Base-by-base conservation (phyloP, 306 rosid genomes). In the Cucumis melo region DNA sequence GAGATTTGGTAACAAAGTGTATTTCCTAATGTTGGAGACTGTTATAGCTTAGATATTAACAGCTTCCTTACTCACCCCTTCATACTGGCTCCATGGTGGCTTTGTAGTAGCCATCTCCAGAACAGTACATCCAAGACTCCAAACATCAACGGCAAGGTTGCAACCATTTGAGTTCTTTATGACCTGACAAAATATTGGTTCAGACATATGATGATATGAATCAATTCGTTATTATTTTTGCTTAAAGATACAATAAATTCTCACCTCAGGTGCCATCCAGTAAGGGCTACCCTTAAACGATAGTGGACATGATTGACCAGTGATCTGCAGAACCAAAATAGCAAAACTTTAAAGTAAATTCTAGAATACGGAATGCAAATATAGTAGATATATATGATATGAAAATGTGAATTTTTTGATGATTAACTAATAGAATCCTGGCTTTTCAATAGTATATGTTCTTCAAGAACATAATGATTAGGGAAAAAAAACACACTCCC, bases 201-300 rank as follows among this genome's bases (percentile, higher is more conserved):
- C 73, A 77, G 84, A 38, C 38, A 60, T 32, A 81, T 75, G 50
- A 42, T 27, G 29, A 27, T 27, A 27, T 27, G 29, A 27, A 73
- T 80, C 77, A 80, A 77, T 74, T 73, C 68, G 55, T 79, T 56
- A 67, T 41, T 42, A 66, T 58, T 55, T 80, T 16, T 75, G 50
- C 70, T 15, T 70, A 71, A 76, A 73, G 80, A 76, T 51, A 63
- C 61, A 51, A 50, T 70, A 80, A 58, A 67, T 27, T 41, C 77
- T 73, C 77, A 95, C 99, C 99, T 95, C 99, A 50, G 99, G 97
- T 76, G 99, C 99, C 99, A 95, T 95, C 99, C 99, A 95, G 78
- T 90, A 95, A 73, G 99, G 99, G 86, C 98, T 95, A 80, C 99
- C 99, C 87, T 90, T 92, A 85, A 92, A 89, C 66, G 99, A 95